phyloP scores from a whole-genome alignment of 202 grass and related monocot genomes.

The Eragrostis tef region DNA sequence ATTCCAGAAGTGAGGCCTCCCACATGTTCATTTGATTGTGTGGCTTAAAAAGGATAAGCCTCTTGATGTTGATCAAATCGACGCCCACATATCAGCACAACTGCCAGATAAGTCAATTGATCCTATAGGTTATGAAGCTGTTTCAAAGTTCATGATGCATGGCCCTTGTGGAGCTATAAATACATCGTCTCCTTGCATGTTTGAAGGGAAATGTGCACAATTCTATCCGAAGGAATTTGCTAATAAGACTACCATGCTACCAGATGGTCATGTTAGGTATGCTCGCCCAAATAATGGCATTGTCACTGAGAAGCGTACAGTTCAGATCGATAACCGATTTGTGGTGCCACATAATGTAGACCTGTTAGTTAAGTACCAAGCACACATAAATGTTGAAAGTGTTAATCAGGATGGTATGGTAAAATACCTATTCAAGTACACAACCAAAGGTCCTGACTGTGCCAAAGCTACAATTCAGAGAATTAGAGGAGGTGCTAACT shows the following conservation, averaged over 20 bases:
- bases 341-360: too few species aligned
- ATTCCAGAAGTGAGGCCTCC: background rate
- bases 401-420: too few species aligned
- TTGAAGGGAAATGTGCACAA: slow-evolving; percentile 23
- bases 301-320: background rate
- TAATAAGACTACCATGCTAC: background rate
- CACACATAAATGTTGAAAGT: too few species aligned
- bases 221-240: slow-evolving; percentile 33
- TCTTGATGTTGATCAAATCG: background rate
- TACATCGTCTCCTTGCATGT: background rate
- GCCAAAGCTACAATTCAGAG: too few species aligned
- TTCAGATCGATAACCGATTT: background rate
- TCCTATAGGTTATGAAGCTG: background rate
- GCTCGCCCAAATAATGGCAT: background rate
- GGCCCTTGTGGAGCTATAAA: background rate
- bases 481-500: too few species aligned
- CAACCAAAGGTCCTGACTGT: too few species aligned
- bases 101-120: too few species aligned
- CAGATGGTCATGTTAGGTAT: too few species aligned
- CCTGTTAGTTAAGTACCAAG: too few species aligned
- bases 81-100: background rate
- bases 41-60: too few species aligned
- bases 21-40: too few species aligned
- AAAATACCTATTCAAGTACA: too few species aligned
- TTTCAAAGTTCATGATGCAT: slow-evolving; percentile 13